Evolutionary conservation across 1,284 basidiomycete species (phyloP).

Genomic region (Athelia psychrophila): DNA sequence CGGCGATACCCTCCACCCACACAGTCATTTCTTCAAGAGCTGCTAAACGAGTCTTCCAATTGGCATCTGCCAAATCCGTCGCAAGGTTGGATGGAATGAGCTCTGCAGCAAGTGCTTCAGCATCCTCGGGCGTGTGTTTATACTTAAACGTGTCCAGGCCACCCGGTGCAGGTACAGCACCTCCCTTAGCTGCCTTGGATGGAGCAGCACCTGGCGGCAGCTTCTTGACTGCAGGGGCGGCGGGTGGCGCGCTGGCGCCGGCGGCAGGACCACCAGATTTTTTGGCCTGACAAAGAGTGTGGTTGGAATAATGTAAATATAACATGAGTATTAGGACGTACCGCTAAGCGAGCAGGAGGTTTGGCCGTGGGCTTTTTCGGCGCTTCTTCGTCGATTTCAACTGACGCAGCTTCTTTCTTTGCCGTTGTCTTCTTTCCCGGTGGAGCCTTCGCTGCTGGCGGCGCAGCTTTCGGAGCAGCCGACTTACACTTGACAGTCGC

Average conservation of each 20-base stretch:
- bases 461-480: conserved; percentile 44
- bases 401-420: conserved; percentile 30
- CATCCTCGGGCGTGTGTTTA: conserved; percentile 90
- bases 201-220: conserved; percentile 33
- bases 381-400: conserved; percentile 28
- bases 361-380: conserved; percentile 48
- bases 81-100: conserved; percentile 74
- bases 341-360: conserved; percentile 44
- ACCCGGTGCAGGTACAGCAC: conserved; percentile 43
- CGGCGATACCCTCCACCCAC: conserved; percentile 77
- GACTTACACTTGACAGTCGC: conserved; percentile 85
- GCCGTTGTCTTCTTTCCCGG: conserved; percentile 46
- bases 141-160: conserved; percentile 87
- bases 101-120: conserved; percentile 77
- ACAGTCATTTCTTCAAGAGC: conserved; percentile 83
- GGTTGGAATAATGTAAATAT: conserved; percentile 8
- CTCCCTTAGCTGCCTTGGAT: conserved; percentile 51
- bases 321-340: conserved; percentile 22
- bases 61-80: conserved; percentile 76
- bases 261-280: conserved; percentile 23
- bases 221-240: conserved; percentile 45
- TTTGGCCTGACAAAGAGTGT: conserved; percentile 31
- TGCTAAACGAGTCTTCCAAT: conserved; percentile 92
- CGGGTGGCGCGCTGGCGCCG: not conserved
- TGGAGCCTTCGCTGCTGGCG: conserved; percentile 37